phyloP scores from a whole-genome alignment of 495 filamentous ascomycete genomes.

The Tuber melanosporum region DNA sequence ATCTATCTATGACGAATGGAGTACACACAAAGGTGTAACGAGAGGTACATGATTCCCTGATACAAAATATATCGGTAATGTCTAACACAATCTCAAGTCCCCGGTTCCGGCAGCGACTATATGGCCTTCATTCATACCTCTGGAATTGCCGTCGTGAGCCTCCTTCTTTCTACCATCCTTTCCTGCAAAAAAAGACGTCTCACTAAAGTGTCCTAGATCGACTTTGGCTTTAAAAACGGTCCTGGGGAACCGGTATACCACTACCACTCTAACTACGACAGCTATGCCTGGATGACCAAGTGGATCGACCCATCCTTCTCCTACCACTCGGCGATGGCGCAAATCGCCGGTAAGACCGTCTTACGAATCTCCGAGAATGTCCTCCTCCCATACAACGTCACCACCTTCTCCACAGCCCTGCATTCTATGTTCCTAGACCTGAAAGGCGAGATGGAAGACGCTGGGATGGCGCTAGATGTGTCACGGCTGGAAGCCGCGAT shows the following conservation, averaged over 20 bases:
- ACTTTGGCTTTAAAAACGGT: conserved; percentile 53
- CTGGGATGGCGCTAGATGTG: neutral
- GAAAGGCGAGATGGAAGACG: neutral
- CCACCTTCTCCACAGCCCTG: conserved; percentile 35
- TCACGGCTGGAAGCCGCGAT: neutral
- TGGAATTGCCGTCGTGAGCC: conserved; percentile 55
- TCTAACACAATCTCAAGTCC: conserved; percentile 2
- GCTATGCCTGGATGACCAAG: conserved; percentile 67
- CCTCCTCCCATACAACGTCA: conserved; percentile 42
- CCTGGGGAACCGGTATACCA: conserved; percentile 57
- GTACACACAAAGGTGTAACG: conserved; percentile 43
- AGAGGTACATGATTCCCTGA: neutral
- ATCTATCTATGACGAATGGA: conserved; percentile 44
- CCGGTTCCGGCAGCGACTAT: conserved; percentile 64
- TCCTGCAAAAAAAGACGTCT: neutral
- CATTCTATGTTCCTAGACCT: neutral
- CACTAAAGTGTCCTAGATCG: conserved; percentile 33
- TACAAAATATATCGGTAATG: neutral
- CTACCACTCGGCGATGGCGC: conserved; percentile 57
- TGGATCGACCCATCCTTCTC: conserved; percentile 58
- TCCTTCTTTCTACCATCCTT: neutral
- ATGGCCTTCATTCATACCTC: conserved; percentile 61
- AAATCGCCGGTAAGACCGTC: conserved; percentile 50
- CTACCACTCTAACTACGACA: conserved; percentile 74
- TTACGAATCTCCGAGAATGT: conserved; percentile 42